Base-by-base conservation (phyloP, 2,329 filamentous ascomycete species). In the Diaporthe caulivora region DNA sequence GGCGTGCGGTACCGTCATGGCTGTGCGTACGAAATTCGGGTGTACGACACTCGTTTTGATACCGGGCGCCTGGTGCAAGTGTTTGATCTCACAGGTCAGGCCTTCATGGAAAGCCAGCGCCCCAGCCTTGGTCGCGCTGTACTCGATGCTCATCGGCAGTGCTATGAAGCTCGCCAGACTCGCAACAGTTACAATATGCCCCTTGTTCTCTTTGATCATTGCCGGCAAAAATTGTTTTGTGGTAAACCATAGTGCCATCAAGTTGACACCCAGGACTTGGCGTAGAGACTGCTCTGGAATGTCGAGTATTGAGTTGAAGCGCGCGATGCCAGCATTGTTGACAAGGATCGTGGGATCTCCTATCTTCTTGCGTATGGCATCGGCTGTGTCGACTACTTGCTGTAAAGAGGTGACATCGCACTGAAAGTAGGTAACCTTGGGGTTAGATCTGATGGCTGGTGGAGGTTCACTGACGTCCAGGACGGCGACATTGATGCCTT, bases 171-270 rank as follows among this genome's bases (percentile, higher is more conserved):
- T 87, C 0, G 89, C 89, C 51, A 89, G 82, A 17, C 85, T 88
- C 17, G 90, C 88, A 42, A 92, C 84, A 0, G 89, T 92, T 51
- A 92, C 87, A 53, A 92, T 79, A 83, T 91, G 90, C 34, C 90
- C 90, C 80, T 92, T 90, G 80, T 91, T 89, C 4, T 78, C 77
- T n/a, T 80, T 76, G 51, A 90, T 80, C 85, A 92, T 90, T 57
- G 80, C 77, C 0, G 90, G 90, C 0, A 92, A 81, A 79, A 92
- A 91, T 73, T 89, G 85, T 77, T 88, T 87, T 0, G 86, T 82
- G 11, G 90, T 84, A 80, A 86, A 87, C 83, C 89, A 91, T 0
- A 64, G 21, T 18, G 73, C 70, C 64, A 74, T 51, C 17, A 74
- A n/a, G 21, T 74, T 74, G 2, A 74, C 73, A 15, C 57, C 73